A percentile compares a stretch with the other conserved stretches of the same genome.
phyloP scores from a whole-genome alignment of 352 stramenopile species.

The Globisporangium viniferum region DNA sequence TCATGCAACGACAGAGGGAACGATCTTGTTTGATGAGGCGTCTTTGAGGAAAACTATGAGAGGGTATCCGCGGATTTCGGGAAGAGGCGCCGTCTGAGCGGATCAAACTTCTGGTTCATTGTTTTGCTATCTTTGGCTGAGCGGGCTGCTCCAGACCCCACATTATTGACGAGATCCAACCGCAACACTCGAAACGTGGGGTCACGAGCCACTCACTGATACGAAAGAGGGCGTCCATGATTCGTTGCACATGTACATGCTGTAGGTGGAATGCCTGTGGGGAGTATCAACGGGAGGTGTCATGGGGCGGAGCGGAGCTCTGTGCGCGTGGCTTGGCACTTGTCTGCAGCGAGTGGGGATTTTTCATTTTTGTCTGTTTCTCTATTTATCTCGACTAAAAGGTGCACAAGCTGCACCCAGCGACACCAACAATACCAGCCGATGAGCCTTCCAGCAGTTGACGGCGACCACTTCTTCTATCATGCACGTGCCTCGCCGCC shows the following conservation, averaged over 20 bases:
- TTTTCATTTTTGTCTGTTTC: conserved; percentile 11
- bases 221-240: not conserved
- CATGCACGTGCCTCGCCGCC: not conserved
- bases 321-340: not conserved
- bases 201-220: not conserved
- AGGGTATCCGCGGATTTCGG: not conserved
- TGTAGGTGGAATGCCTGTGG: not conserved
- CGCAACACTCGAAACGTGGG: not conserved
- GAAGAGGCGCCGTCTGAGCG: not conserved
- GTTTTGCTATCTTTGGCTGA: not conserved
- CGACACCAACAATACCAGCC: not conserved
- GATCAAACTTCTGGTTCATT: not conserved
- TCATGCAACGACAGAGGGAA: not conserved
- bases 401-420: conserved; percentile 4
- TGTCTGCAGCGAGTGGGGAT: not conserved
- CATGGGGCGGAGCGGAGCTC: not conserved
- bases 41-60: not conserved
- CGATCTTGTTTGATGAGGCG: not conserved
- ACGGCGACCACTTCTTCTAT: not conserved
- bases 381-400: conserved; percentile 16
- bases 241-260: not conserved
- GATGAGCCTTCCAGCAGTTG: not conserved
- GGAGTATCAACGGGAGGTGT: not conserved
- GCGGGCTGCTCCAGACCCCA: not conserved
- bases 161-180: not conserved